A percentile compares a stretch with the other conserved stretches of the same genome.
phyloP scores from a whole-genome alignment of 768 basidiomycete species.

The Suillus subaureus region DNA sequence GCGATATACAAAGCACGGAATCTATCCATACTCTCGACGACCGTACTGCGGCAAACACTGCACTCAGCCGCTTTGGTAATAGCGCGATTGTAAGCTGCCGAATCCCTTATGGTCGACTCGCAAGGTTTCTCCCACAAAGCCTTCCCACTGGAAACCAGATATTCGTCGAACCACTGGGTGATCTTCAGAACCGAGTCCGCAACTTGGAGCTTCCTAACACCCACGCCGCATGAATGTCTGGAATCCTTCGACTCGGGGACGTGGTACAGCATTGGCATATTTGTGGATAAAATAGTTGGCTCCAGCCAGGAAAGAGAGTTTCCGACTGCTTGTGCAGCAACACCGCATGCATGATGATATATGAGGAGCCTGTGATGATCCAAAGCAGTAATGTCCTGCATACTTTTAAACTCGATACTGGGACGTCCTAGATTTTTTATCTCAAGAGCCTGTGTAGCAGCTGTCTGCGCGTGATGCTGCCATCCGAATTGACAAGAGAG shows the following conservation, averaged over 20 bases:
- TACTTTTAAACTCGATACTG: constrained; percentile 34
- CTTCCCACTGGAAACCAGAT: constrained; percentile 5
- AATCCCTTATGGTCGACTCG: constrained; percentile 1
- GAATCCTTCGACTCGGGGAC: too few species aligned
- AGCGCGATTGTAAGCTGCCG: background rate
- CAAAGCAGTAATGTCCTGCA: constrained; percentile 44
- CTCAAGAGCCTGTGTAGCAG: constrained; percentile 25
- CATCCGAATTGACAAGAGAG: constrained; percentile 27
- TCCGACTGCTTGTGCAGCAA: constrained; percentile 3
- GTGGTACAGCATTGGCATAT: too few species aligned
- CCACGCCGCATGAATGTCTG: too few species aligned
- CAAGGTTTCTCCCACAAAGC: constrained; percentile 3
- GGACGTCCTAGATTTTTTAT: constrained; percentile 8
- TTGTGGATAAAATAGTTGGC: too few species aligned
- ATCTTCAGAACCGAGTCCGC: background rate
- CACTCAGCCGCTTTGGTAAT: background rate
- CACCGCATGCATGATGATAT: constrained; percentile 44
- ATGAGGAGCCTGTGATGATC: constrained; percentile 43
- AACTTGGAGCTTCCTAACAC: background rate
- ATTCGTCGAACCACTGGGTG: constrained; percentile 3
- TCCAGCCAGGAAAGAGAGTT: background rate
- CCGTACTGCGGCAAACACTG: background rate
- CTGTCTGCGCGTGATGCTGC: constrained; percentile 21
- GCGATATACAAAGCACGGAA: constrained; percentile 5
- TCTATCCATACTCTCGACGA: background rate